phyloP scores from a whole-genome alignment of 805 yeast genomes.

The Dipodascus albidus region DNA sequence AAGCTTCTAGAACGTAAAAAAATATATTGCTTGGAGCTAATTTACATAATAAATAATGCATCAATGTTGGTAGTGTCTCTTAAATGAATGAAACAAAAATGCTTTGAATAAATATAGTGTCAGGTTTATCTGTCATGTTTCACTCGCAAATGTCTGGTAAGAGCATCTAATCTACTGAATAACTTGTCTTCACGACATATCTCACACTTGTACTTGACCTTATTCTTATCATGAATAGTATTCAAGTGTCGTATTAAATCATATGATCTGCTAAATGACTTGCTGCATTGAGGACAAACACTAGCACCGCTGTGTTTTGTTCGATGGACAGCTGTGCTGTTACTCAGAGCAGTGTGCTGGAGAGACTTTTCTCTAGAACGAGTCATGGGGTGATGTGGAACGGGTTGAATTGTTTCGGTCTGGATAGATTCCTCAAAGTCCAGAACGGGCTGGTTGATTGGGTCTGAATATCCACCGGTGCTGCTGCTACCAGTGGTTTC shows the following conservation, averaged over 20 bases:
- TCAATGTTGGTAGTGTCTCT: too few species aligned
- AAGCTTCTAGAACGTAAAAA: too few species aligned
- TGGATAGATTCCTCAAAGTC: neutral
- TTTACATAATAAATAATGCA: neutral
- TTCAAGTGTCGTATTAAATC: conserved; percentile 93
- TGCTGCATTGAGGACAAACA: conserved; percentile 43
- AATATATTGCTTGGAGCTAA: too few species aligned
- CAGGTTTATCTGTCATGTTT: conserved; percentile 41
- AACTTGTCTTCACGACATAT: conserved; percentile 80
- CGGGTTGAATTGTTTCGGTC: neutral
- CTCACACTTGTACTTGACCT: conserved; percentile 76
- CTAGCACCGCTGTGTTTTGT: too few species aligned
- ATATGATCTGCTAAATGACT: conserved; percentile 85
- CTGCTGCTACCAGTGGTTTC: neutral
- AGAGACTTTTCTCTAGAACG: neutral
- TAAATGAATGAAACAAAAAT: neutral
- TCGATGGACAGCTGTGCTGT: too few species aligned
- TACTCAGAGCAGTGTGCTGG: too few species aligned
- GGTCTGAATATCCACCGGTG: neutral
- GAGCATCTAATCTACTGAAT: conserved; percentile 87
- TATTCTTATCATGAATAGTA: conserved; percentile 81
- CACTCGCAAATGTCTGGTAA: conserved; percentile 85
- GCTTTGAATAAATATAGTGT: neutral
- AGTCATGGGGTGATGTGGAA: neutral
- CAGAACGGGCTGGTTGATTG: neutral